phyloP scores from a whole-genome alignment of 371 early-diverging fungal species.

The Actinomortierella ambigua region DNA sequence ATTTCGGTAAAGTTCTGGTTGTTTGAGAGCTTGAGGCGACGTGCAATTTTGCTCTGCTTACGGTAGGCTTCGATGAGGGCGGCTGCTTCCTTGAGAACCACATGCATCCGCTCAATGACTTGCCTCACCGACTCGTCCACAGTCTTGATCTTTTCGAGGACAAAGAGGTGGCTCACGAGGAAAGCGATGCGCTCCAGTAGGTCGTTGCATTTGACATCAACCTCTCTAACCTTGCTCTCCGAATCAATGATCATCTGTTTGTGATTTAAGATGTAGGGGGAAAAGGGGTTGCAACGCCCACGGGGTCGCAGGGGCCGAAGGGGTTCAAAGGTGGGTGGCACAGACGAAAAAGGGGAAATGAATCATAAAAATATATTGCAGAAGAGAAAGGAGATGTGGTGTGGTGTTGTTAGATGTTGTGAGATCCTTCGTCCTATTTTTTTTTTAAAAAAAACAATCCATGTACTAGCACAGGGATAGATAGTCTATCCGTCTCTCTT shows the following conservation, averaged over 20 bases:
- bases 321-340: too few species aligned
- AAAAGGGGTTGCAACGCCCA: too few species aligned
- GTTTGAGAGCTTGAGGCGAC: conserved; percentile 54
- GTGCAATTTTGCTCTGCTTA: conserved; percentile 52
- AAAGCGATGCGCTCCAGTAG: conserved; percentile 56
- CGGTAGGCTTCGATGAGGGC: conserved; percentile 52
- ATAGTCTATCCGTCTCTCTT: too few species aligned
- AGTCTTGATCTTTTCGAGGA: conserved; percentile 41
- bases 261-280: too few species aligned
- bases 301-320: too few species aligned
- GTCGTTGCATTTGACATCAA: conserved; percentile 50
- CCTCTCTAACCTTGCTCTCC: conserved; percentile 51
- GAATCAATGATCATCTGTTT: conserved; percentile 51
- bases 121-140: conserved; percentile 24
- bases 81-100: conserved; percentile 46
- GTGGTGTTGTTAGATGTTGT: too few species aligned
- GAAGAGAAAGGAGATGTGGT: too few species aligned
- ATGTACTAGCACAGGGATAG: too few species aligned
- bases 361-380: conserved; percentile 8
- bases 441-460: too few species aligned
- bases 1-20: conserved; percentile 46
- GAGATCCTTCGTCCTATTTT: too few species aligned
- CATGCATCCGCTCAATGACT: conserved; percentile 47
- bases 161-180: conserved; percentile 50
- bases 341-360: too few species aligned